phyloP scores from a whole-genome alignment of 129 eudicot genomes.

The Apium graveolens region DNA sequence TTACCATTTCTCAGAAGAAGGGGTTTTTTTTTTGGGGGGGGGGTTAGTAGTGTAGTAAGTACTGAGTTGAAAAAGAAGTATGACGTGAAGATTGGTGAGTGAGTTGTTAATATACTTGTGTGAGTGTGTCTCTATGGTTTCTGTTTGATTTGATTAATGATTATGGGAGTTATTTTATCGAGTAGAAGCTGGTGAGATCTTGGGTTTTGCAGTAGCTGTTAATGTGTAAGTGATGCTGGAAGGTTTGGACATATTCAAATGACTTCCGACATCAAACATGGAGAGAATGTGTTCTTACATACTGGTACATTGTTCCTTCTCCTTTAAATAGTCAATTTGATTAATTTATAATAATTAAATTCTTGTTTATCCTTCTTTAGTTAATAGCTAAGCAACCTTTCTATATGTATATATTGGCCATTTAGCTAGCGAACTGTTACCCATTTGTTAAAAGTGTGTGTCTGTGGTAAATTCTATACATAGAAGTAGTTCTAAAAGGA shows the following conservation, averaged over 20 bases:
- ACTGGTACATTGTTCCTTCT: conserved; percentile 22
- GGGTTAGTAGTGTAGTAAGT: conserved; percentile 15
- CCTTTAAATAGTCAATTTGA: conserved; percentile 28
- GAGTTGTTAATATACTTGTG: conserved; percentile 11
- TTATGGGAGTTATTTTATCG: conserved; percentile 17
- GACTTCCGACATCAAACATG: conserved; percentile 82
- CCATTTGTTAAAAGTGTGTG: neutral
- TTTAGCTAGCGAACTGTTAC: neutral
- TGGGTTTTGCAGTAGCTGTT: conserved; percentile 74
- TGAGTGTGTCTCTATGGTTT: neutral
- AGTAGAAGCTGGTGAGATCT: conserved; percentile 40
- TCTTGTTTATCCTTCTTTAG: neutral
- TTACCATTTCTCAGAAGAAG: conserved; percentile 18
- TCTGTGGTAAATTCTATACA: too few species aligned
- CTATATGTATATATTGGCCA: neutral
- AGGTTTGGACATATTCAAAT: conserved; percentile 51
- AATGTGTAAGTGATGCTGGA: conserved; percentile 24
- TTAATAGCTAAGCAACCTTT: neutral
- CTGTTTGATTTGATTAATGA: conserved; percentile 5
- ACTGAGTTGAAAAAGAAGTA: conserved; percentile 21
- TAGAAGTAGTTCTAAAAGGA: too few species aligned
- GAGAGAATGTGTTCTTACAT: conserved; percentile 60
- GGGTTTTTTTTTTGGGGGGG: neutral
- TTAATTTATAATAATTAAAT: conserved; percentile 6
- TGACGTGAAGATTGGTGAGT: conserved; percentile 42